Evolutionary conservation across 2,329 filamentous ascomycete genomes (phyloP), one percentile per base, ranked within the genome.

Genomic region (Calonectria pseudoturangicola): DNA sequence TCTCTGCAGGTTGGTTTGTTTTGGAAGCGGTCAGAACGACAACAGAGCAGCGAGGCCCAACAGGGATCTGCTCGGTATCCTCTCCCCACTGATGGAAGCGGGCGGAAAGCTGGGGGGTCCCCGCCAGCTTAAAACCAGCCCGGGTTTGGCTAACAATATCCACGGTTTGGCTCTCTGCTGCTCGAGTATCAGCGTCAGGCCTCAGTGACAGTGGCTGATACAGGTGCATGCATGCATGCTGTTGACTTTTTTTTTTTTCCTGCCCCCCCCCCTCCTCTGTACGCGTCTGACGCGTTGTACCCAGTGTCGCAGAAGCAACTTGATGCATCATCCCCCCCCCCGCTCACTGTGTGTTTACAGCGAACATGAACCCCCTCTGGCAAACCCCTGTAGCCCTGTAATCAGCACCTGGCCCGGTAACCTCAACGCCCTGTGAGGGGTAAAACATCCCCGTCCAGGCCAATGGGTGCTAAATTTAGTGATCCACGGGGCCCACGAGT

Each of bases 21-120:
- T 69, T 63, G 45, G 58, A 66, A 66, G 68, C 68, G 68, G 68
- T 70, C 60, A 70, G 62, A 28, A 60, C 43, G 66, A 70, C 50
- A 66, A 70, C 68, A 60, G 7, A n/a, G 39, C 50, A 47, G 65
- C 39, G 28, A 43, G 18, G 27, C 50, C 50, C 65, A 51, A 16
- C 41, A n/a, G 28, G 43, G 30, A 50, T 60, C 43, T 62, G n/a
- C 66, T 39, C 15, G n/a, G 28, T 41, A 43, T 36, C 58, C 47
- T 58, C 51, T 28, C 39, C 28, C 68, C 48, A 65, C 58, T 54
- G 58, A 64, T 25, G 58, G 47, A 65, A 43, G 30, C 50, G 58
- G 60, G 68, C 48, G 54, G 68, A 48, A 58, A 58, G 41, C 21
- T 65, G 41, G 62, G 60, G 28, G 8, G 43, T 21, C 68, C 62